Percentiles rank a stretch among this genome's conserved stretches.
Evolutionary conservation across 176 grass and related monocot genomes (phyloP).

Genomic region (Carex pumila): DNA sequence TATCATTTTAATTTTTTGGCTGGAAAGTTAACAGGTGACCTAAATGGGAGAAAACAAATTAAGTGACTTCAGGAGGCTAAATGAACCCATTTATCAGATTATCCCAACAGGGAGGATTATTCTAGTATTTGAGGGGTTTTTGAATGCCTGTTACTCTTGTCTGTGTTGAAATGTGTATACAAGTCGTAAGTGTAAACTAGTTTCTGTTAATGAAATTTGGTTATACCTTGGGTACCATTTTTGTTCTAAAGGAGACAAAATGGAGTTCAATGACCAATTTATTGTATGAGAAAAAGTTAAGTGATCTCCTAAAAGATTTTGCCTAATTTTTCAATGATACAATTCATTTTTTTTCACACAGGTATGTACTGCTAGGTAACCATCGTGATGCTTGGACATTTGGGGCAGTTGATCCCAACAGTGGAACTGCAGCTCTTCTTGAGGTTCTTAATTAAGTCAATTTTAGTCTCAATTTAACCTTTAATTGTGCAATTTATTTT

Average conservation of each 20-base stretch:
- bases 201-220: background rate
- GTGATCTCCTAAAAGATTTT: background rate
- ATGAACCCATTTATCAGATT: background rate
- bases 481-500: background rate
- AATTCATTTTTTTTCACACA: background rate
- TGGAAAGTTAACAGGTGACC: background rate
- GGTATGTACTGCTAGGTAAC: conserved; percentile 85
- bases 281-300: background rate
- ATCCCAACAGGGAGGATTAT: background rate
- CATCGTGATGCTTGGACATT: conserved; percentile 97
- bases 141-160: background rate
- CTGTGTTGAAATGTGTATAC: background rate
- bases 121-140: background rate
- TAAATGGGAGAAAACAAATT: background rate
- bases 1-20: background rate
- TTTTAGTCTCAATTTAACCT: background rate
- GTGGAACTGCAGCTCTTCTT: conserved; percentile 81
- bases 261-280: background rate
- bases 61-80: background rate
- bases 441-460: conserved; percentile 37
- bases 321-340: background rate
- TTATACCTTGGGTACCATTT: background rate
- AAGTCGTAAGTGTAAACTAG: background rate
- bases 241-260: background rate
- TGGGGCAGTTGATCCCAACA: conserved; percentile 74